Conservation (phyloP, 2,329 filamentous ascomycete genomes). For the Ustulina deusta region DNA sequence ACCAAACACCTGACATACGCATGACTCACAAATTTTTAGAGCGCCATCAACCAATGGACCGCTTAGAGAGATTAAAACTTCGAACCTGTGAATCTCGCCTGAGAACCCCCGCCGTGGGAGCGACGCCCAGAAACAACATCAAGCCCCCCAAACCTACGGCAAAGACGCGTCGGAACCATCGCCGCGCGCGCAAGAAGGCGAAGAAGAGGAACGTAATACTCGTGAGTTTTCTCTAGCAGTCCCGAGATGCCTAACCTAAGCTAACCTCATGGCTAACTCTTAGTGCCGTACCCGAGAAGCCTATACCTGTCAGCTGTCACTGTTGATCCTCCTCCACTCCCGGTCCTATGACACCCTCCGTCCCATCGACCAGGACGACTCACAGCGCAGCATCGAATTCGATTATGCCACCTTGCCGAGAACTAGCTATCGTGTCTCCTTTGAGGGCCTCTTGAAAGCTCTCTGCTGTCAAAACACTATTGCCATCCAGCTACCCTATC, state of each 20-base stretch:
- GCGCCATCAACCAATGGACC: slow-evolving; percentile 28
- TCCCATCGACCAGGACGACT: slow-evolving; percentile 31
- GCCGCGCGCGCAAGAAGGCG: slow-evolving; percentile 10
- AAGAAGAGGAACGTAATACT: slow-evolving; percentile 21
- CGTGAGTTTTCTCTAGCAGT: slow-evolving; percentile 11
- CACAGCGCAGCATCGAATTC: slow-evolving; percentile 26
- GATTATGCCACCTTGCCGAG: slow-evolving; percentile 15
- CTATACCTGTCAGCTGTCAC: slow-evolving; percentile 30
- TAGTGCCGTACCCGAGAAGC: slow-evolving; percentile 26
- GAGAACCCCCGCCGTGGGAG: slow-evolving; percentile 5
- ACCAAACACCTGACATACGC: background rate
- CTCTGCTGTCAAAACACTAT: slow-evolving; percentile 24
- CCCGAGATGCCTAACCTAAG: background rate
- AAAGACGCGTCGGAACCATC: slow-evolving; percentile 24
- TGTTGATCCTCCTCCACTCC: slow-evolving; percentile 31
- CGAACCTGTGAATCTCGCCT: slow-evolving; percentile 9
- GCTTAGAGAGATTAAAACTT: slow-evolving; percentile 10
- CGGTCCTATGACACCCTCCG: slow-evolving; percentile 28
- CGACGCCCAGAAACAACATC: background rate
- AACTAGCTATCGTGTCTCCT: slow-evolving; percentile 16
- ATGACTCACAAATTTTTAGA: background rate
- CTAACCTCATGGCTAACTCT: slow-evolving; percentile 10
- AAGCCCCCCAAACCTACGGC: slow-evolving; percentile 2
- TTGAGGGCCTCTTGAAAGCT: slow-evolving; percentile 22
- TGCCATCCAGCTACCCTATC: slow-evolving; percentile 15